Evolutionary conservation across 2,329 filamentous ascomycete species (phyloP).

Genomic region (Xenosphaeropsis pyriputrescens): DNA sequence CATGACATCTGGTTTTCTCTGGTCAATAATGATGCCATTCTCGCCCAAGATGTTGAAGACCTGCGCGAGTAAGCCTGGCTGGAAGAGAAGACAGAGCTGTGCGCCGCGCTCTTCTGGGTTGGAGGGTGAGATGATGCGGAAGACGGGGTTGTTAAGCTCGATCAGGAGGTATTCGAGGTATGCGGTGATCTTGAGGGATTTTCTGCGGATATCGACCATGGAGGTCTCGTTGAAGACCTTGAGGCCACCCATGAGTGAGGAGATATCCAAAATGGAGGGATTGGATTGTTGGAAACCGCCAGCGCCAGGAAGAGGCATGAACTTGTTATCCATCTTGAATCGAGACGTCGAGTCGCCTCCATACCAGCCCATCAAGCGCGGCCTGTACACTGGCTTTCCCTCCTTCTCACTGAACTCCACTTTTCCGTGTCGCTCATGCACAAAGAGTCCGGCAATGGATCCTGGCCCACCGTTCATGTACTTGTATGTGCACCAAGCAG

Average conservation of each 20-base stretch:
- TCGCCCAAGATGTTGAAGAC: slow-evolving; percentile 50
- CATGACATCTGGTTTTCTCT: slow-evolving; percentile 75
- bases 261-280: slow-evolving; percentile 64
- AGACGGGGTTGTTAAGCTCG: slow-evolving; percentile 20
- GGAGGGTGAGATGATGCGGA: slow-evolving; percentile 25
- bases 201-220: slow-evolving; percentile 54
- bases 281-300: slow-evolving; percentile 78
- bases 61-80: slow-evolving; percentile 53
- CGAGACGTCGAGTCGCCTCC: slow-evolving; percentile 62
- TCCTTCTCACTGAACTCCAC: slow-evolving; percentile 28
- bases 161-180: slow-evolving; percentile 60
- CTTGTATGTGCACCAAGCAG: slow-evolving; percentile 90
- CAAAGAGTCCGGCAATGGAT: slow-evolving; percentile 64
- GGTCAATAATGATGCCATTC: slow-evolving; percentile 63
- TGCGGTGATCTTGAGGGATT: slow-evolving; percentile 58
- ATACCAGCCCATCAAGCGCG: slow-evolving; percentile 74
- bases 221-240: slow-evolving; percentile 59
- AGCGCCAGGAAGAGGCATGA: slow-evolving; percentile 64
- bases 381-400: slow-evolving; percentile 36
- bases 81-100: slow-evolving; percentile 62
- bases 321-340: slow-evolving; percentile 72
- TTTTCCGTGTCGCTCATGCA: slow-evolving; percentile 58
- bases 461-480: slow-evolving; percentile 82
- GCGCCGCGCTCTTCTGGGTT: slow-evolving; percentile 13
- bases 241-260: slow-evolving; percentile 57